phyloP scores from a whole-genome alignment of 1,284 basidiomycete genomes.

The Cryptococcus deneoformans region DNA sequence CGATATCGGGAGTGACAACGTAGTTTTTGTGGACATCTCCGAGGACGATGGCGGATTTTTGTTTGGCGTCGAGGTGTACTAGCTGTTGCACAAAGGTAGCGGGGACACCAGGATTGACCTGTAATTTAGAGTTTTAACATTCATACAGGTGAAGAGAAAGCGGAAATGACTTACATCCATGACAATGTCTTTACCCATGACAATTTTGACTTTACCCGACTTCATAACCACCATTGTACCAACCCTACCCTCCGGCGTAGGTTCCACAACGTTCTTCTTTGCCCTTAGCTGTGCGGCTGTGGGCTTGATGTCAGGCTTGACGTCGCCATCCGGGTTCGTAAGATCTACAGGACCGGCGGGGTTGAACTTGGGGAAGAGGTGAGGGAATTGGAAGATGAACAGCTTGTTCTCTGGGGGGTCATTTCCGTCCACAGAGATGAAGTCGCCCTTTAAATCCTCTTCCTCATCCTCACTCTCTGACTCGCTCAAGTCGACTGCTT shows the following conservation, averaged over 20 bases:
- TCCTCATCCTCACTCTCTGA: conserved; percentile 82
- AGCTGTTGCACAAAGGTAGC: conserved; percentile 68
- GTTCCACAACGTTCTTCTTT: conserved; percentile 31
- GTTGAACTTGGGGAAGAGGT: conserved; percentile 77
- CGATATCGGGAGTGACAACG: conserved; percentile 79
- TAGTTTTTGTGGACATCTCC: conserved; percentile 85
- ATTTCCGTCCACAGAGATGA: conserved; percentile 53
- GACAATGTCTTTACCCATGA: conserved; percentile 70
- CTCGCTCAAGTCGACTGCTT: conserved; percentile 76
- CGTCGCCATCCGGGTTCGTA: conserved; percentile 24
- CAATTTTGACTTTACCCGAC: conserved; percentile 83
- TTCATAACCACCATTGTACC: conserved; percentile 78
- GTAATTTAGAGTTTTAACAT: background rate
- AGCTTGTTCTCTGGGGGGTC: conserved; percentile 60
- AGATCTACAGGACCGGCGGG: conserved; percentile 21
- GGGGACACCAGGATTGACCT: conserved; percentile 81
- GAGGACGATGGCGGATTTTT: conserved; percentile 63
- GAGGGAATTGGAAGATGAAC: conserved; percentile 90
- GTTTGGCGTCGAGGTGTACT: conserved; percentile 7
- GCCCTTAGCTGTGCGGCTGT: conserved; percentile 10
- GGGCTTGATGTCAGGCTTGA: conserved; percentile 38
- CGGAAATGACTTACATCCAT: conserved; percentile 63
- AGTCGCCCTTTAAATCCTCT: conserved; percentile 80
- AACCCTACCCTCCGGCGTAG: conserved; percentile 65
- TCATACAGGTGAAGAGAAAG: background rate